Base-by-base conservation (phyloP, 345 rosid species). In the Theobroma cacao region DNA sequence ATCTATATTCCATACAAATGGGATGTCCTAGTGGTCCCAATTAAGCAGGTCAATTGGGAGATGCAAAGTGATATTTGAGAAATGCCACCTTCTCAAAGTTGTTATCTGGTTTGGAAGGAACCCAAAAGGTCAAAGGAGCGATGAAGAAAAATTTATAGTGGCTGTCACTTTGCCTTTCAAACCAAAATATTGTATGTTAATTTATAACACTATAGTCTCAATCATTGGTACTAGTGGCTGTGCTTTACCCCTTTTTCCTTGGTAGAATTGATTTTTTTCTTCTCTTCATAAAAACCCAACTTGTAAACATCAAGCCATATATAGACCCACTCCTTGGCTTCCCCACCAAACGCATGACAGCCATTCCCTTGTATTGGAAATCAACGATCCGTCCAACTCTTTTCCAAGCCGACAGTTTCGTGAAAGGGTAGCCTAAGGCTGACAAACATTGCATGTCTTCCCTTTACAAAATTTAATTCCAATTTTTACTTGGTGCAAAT, bases 61-160 rank as follows among this genome's bases (percentile, higher is more conserved):
- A 17, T 33, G 22, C 3, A 64, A 64, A 18, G 26, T n/a, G 13
- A 31, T 58, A 12, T 48, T 31, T 12, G 24, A 36, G 13, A 17
- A n/a, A 38, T 33, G 47, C 47, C 65, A 36, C 70, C 70, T 34
- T 14, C 34, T 36, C 34, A 48, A 30, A 48, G 41, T 61, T 9
- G 60, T 38, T 33, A 28, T 22, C 24, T 17, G 9, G 38, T 36
- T 31, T 45, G 55, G 22, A 20, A 59, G 72, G 71, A 73, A 82
- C 76, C 80, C 78, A 60, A 30, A 76, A 66, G 56, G 83, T 81
- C 50, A 84, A 82, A 76, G 72, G 45, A 64, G 41, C 34, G 2
- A 34, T 7, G 41, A 64, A 33, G 7, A 60, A 38, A 10, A 7
- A 20, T 63, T n/a, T n/a, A n/a, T n/a, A n/a, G 13, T 5, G 33